Evolutionary conservation across 148 eudicot genomes (phyloP).

Genomic region (Rhododendron simsii): DNA sequence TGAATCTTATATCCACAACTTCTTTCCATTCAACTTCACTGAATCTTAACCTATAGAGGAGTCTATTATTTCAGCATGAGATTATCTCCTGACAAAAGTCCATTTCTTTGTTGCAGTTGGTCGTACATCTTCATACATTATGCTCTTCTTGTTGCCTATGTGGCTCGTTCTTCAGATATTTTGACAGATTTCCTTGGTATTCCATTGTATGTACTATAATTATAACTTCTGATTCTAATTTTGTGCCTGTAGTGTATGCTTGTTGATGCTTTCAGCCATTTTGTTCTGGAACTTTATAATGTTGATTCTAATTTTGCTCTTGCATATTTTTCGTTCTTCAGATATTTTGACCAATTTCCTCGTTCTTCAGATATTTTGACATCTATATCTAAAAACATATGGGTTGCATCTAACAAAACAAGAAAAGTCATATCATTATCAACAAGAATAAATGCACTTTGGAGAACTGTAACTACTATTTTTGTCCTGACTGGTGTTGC

Average conservation of each 20-base stretch:
- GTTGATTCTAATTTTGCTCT: too few species aligned
- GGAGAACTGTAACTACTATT: neutral
- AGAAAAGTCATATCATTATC: neutral
- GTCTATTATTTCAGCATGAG: neutral
- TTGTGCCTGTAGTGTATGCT: neutral
- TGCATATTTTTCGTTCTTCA: too few species aligned
- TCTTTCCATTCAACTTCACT: neutral
- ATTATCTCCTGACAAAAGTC: slow-evolving; percentile 17
- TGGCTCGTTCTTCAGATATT: slow-evolving; percentile 87
- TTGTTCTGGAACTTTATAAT: neutral
- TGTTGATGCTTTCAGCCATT: neutral
- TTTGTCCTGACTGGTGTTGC: neutral
- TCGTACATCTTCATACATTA: slow-evolving; percentile 88
- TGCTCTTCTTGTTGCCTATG: slow-evolving; percentile 90
- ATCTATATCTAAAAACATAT: too few species aligned
- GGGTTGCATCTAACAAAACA: neutral
- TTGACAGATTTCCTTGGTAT: slow-evolving; percentile 78
- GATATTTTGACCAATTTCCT: too few species aligned
- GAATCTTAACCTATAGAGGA: neutral
- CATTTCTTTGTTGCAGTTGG: slow-evolving; percentile 69
- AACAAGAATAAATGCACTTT: neutral
- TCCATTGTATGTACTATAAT: slow-evolving; percentile 61
- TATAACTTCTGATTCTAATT: neutral
- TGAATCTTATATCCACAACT: neutral
- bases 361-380: too few species aligned